A percentile compares a stretch with the other conserved stretches of the same genome.
phyloP scores from a whole-genome alignment of 345 rosid genomes.

The Moricandia moricandioides region DNA sequence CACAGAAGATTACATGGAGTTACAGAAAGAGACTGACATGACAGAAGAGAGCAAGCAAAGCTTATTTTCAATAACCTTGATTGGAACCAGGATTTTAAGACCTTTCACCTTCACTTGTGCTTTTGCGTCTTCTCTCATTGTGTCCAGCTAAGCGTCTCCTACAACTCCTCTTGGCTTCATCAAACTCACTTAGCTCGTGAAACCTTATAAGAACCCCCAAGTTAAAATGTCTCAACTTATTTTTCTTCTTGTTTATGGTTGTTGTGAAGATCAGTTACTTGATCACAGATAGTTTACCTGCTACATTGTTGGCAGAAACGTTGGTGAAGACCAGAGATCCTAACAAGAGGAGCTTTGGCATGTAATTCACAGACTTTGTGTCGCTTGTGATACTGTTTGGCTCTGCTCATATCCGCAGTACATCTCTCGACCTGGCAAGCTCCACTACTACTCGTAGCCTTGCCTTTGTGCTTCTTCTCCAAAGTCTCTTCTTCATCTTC shows the following conservation, averaged over 20 bases:
- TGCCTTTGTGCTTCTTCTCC: conserved; percentile 53
- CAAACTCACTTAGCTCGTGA: conserved; percentile 77
- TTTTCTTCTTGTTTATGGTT: neutral
- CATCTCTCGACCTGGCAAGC: conserved; percentile 71
- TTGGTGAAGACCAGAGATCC: conserved; percentile 57
- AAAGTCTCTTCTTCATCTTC: conserved; percentile 34
- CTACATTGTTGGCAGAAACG: conserved; percentile 99
- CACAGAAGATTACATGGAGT: conserved; percentile 2
- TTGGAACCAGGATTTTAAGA: conserved; percentile 26
- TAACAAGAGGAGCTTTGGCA: conserved; percentile 64
- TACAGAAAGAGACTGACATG: conserved; percentile 60
- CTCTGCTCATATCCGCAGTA: conserved; percentile 53
- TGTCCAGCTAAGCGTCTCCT: conserved; percentile 87
- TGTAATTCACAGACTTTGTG: conserved; percentile 95
- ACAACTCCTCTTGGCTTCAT: conserved; percentile 75
- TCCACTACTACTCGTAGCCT: conserved; percentile 28
- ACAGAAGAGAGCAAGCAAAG: conserved; percentile 92
- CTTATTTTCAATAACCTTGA: conserved; percentile 16
- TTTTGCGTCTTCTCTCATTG: conserved; percentile 81
- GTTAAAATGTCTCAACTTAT: neutral
- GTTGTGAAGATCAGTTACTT: neutral
- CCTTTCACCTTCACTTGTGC: conserved; percentile 53
- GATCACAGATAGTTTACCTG: conserved; percentile 48
- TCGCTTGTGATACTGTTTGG: conserved; percentile 70
- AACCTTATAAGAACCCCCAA: conserved; percentile 49